Evolutionary conservation across 106 monocot genomes (phyloP), one percentile per base, ranked within the genome.

Genomic region (Dendrobium huoshanense): DNA sequence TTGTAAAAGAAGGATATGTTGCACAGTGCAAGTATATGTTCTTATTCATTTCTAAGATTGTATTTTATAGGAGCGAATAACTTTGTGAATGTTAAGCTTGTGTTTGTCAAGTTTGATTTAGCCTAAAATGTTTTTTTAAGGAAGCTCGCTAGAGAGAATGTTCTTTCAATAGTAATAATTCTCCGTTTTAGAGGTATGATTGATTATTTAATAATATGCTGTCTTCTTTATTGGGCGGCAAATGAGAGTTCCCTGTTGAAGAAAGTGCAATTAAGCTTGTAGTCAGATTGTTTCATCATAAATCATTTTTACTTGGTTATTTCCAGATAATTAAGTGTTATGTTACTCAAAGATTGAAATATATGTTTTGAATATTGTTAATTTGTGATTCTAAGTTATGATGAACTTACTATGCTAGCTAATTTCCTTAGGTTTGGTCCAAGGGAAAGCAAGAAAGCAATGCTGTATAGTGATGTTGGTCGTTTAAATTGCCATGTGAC

Each of bases 401-500:
- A 2, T 72, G 29, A 40, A 27, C 40, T 40, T 40, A 72, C 37
- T 15, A 0, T 72, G 37, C 15, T 15, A 72, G 8, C 13, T 72
- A 40, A 72, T 51, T 51, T 51, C 51, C 15, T 51, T 79, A 96
- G 94, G 44, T 98, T 98, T 85, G 98, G 98, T 73, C 98, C 98
- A 42, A 95, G 98, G 41, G 98, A 98, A 86, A 98, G 98, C 81
- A 98, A 95, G 89, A 98, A 98, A 85, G 95, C 98, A 41, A 98
- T 95, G 96, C 79, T 87, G 80, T 98, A 95, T 67, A 95, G 98
- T 84, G 88, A 92, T 65, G 78, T 77, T 42, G 98, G 98, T 79
- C 81, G 98, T 31, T 77, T 98, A 24, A 98, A 98, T 72, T 98
- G 98, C 81, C 92, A 91, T 79, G 92, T 98, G 70, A 95, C 82